Base-by-base conservation (phyloP, 2,329 filamentous ascomycete species). In the Aspergillus floridensis region DNA sequence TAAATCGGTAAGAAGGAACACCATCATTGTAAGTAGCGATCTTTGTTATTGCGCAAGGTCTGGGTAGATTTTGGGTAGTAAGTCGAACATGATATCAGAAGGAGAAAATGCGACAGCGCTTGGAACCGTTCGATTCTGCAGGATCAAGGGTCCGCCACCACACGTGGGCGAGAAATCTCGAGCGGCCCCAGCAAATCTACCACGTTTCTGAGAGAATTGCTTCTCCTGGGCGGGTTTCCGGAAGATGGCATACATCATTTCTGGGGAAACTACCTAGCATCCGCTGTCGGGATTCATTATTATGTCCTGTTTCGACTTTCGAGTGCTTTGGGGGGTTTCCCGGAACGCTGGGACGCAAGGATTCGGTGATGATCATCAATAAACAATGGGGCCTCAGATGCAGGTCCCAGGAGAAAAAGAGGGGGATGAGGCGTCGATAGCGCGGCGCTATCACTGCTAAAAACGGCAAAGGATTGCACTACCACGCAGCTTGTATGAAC, bases 401-500 rank as follows among this genome's bases (percentile, higher is more conserved):
- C 53, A 55, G 53, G 53, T 55, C 41, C 53, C 44, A 55, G 32
- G 53, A 21, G 44, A 4, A 21, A 8, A 35, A 35, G 32, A 35
- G 41, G 41, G 41, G 47, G 31, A 22, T 14, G 24, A 24, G 47
- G 41, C 16, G n/a, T 48, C 41, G 22, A 55, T 55, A 55, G 53
- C 53, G 53, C 41, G 5, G 57, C 46, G 29, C 51, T 50, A 59
- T 55, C 44, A 47, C 46, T 12, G 52, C 57, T 50, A 49, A 16
- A 49, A 19, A 48, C 57, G 53, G 53, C 53, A 24, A 55, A 55
- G 53, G 53, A 55, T 55, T 35, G 44, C 53, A 48, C 53, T 59
- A 51, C 57, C 57, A 22, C 24, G 11, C 29, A 44, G 46, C 35
- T 14, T 51, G 57, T 59, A 55, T 22, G 35, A 32, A 53, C 32